Evolutionary conservation across 768 basidiomycete species (phyloP), one percentile per base, ranked within the genome.

Genomic region (Leucocoprinus sp.): DNA sequence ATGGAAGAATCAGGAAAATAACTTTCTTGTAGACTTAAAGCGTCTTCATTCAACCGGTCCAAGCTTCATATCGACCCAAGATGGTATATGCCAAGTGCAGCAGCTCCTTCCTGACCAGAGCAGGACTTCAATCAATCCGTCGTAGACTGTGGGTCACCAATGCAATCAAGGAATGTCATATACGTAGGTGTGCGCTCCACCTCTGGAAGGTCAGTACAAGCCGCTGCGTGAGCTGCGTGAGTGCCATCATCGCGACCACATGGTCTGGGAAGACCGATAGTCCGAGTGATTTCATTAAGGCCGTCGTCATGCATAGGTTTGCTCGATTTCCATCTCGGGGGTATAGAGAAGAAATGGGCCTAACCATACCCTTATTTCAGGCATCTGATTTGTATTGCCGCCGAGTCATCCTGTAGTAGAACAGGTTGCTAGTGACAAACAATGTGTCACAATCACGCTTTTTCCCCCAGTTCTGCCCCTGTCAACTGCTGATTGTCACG

Each of bases 1-100:
- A 28, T 29, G 36, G 36, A n/a, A 37, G n/a, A 9, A 28, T 19
- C 28, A 36, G 46, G 46, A 38, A 48, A 48, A 48, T 36, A n/a
- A 11, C 39, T n/a, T n/a, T 42, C 41, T 24, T 36, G 26, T 39
- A 35, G 31, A 35, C 24, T 26, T 18, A 5, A 18, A 24, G 4
- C 17, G 21, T 33, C 33, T 21, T 17, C 18, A 24, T 23, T 24
- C 23, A 22, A 24, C 2, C 28, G 19, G 45, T 29, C 28, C 40
- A 18, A 29, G 26, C 38, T 24, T 38, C 26, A 29, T 37, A 45
- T 37, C 35, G 17, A 38, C 31, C 23, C 12, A 18, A 21, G 37
- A 37, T 45, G 37, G 17, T 27, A 27, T 27, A 27, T 11, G 11
- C 4, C 11, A n/a, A 11, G 31, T 31, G 4, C 31, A 14, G 6